These are phyloP conservation scores for Warburgia ugandensis DNA, from an alignment of 164 flowering plant genomes.

Conservation along the genomic window DNA sequence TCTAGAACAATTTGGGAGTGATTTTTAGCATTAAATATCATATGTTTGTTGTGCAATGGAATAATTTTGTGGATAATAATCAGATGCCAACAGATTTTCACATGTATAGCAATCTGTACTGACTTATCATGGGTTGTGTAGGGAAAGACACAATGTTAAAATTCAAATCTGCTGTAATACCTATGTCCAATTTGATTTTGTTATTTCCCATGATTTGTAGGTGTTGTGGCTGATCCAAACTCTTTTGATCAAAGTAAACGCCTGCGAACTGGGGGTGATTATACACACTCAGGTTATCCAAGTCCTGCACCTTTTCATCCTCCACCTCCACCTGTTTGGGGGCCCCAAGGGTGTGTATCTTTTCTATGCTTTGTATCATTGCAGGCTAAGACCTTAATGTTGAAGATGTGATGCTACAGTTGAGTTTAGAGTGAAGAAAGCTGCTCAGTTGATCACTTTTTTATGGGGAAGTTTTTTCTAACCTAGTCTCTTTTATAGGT, in stretches of 20 bases:
- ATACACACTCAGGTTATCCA: constrained; percentile 70
- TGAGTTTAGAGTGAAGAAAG: neutral
- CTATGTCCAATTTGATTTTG: no score
- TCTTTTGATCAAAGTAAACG: constrained; percentile 96
- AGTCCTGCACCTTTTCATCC: constrained; percentile 89
- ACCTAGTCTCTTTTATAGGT: constrained; percentile 29
- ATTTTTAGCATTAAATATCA: no score
- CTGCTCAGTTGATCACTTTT: neutral
- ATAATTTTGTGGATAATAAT: no score
- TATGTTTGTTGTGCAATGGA: no score
- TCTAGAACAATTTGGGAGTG: no score
- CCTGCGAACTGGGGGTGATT: constrained; percentile 89
- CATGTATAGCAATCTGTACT: no score
- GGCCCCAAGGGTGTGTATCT: constrained; percentile 71
- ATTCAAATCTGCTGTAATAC: no score
- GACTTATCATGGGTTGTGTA: no score
- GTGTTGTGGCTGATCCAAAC: constrained; percentile 72
- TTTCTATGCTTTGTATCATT: neutral
- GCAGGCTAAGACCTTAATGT: neutral
- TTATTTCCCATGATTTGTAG: constrained; percentile 23
- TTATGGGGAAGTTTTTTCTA: neutral
- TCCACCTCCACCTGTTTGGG: constrained; percentile 91
- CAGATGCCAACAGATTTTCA: no score
- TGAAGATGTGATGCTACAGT: neutral
- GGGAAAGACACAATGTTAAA: no score